Conservation (phyloP, 2,329 filamentous ascomycete genomes). For the Xylaria polymorpha region DNA sequence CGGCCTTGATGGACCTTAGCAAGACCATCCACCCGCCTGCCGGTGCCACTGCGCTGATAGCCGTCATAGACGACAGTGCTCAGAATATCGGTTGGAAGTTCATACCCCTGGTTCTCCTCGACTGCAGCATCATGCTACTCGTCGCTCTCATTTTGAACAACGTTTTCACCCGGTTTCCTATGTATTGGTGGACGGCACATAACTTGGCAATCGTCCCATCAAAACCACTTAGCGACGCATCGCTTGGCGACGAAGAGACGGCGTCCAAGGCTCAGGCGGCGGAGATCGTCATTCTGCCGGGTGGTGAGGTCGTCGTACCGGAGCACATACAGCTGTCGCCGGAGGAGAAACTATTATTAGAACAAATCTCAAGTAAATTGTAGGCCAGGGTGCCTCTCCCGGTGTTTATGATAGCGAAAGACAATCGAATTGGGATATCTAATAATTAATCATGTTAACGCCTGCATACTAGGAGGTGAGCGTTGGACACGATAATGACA, state of each 20-base stretch:
- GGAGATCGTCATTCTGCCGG: constrained; percentile 27
- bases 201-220: constrained; percentile 35
- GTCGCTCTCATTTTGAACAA: constrained; percentile 77
- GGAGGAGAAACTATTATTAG: constrained; percentile 36
- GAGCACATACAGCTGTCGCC: constrained; percentile 28
- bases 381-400: constrained; percentile 9
- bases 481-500: neutral
- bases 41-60: constrained; percentile 77
- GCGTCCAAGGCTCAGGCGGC: constrained; percentile 12
- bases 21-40: constrained; percentile 80
- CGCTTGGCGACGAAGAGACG: constrained; percentile 30
- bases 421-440: neutral
- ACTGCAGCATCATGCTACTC: constrained; percentile 68
- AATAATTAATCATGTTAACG: neutral
- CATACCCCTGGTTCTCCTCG: constrained; percentile 71
- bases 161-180: constrained; percentile 71
- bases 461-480: neutral
- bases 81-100: constrained; percentile 74
- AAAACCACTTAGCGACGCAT: constrained; percentile 9
- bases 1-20: constrained; percentile 74
- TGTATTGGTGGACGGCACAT: constrained; percentile 75
- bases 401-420: neutral
- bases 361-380: constrained; percentile 33
- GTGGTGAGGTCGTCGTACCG: constrained; percentile 30
- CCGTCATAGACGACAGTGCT: constrained; percentile 68